Evolutionary conservation across 257 asterid genomes (phyloP).

Genomic region (Ocimum tenuiflorum): DNA sequence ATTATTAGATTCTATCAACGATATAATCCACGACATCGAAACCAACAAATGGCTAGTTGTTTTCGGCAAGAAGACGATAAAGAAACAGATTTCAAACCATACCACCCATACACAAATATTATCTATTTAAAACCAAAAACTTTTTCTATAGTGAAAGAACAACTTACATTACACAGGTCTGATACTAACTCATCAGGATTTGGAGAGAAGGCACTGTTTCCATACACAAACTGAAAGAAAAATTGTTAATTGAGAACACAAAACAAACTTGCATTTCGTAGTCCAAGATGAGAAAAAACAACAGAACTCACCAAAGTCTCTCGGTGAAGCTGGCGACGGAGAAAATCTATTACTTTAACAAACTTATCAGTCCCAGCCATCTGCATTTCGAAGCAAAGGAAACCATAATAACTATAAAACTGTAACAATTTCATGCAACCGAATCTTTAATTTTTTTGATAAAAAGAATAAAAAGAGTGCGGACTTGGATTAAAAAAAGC

Average conservation of each 20-base stretch:
- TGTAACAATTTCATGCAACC: not conserved
- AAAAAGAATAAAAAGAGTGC: not conserved
- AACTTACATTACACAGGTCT: conserved; percentile 76
- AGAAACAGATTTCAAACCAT: not conserved
- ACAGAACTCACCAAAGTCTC: conserved; percentile 59
- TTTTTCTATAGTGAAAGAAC: not conserved
- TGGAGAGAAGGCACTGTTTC: conserved; percentile 95
- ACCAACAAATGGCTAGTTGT: too few species aligned
- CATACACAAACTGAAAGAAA: conserved; percentile 71
- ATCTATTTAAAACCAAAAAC: not conserved
- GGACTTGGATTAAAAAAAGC: not conserved
- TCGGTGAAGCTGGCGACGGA: conserved; percentile 91
- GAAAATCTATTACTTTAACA: conserved; percentile 79
- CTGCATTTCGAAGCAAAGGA: conserved; percentile 28
- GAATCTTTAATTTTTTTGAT: not conserved
- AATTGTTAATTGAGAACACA: not conserved
- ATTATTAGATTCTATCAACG: too few species aligned
- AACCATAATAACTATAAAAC: not conserved
- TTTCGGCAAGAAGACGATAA: too few species aligned
- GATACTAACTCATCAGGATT: conserved; percentile 80
- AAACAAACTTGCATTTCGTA: not conserved
- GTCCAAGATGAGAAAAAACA: not conserved
- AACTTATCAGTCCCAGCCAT: conserved; percentile 87
- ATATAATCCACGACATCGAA: too few species aligned
- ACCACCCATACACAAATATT: conserved; percentile 5